Base-by-base conservation (phyloP, 306 rosid genomes). In the Cucurbita ficifolia region DNA sequence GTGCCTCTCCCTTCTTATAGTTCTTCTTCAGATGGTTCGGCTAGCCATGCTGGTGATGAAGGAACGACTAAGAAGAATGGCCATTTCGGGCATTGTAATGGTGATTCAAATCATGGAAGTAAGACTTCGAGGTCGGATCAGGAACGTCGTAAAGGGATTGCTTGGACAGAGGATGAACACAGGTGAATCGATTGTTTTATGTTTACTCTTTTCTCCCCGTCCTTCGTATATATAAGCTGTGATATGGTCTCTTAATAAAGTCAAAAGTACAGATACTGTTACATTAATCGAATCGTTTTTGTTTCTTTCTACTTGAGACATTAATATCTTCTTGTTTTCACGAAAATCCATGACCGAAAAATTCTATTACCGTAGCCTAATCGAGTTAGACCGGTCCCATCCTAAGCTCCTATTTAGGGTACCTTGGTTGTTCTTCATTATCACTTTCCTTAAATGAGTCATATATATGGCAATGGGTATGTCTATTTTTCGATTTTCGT, bases 151-250 rank as follows among this genome's bases (percentile, higher is more conserved):
- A 93, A 93, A 83, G 98, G 98, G 52, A 86, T 93, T 85, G 97
- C 98, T 76, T 93, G 98, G 98, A 90, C 98, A 19, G 97, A 90
- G 78, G 98, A 93, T 57, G 98, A 93, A 76, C 98, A 93, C 97
- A 90, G 97, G 98, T 85, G 56, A 78, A 77, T 74, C 80, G 73
- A 5, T 79, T 6, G 22, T 67, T 79, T 42, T 72, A 36, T 22
- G 39, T 63, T 42, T 76, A 16, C 38, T 45, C 61, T 14, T 16
- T 73, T 82, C 72, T 13, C 42, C 58, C 29, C 59, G 53, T 78
- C 39, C 13, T 70, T 21, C n/a, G 2, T 29, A 40, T 50, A 40
- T 16, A 70, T 9, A 48, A 14, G n/a, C 43, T 70, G 13, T 50
- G 58, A 36, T 40, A 8, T 76, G 50, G 4, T 21, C 45, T 21